Conservation (phyloP, 2,329 filamentous ascomycete genomes). For the Lithohypha guttulata region DNA sequence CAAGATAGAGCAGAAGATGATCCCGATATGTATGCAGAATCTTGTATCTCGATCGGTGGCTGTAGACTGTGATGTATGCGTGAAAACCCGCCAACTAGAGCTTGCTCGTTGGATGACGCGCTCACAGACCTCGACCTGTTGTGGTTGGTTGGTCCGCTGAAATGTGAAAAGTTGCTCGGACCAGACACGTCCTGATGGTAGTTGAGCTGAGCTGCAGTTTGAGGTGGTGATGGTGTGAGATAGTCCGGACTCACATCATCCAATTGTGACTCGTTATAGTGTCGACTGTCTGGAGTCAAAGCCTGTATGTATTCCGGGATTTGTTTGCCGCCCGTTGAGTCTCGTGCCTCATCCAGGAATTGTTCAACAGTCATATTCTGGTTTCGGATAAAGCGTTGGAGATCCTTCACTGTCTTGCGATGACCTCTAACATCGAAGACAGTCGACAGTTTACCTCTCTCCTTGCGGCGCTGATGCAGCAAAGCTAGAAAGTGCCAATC, state of each 20-base stretch:
- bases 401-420: constrained; percentile 17
- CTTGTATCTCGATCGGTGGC: neutral
- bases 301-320: constrained; percentile 16
- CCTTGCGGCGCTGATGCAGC: constrained; percentile 16
- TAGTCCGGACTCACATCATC: constrained; percentile 5
- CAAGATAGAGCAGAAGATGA: constrained; percentile 5
- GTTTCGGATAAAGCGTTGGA: constrained; percentile 22
- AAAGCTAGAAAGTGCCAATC: constrained; percentile 22
- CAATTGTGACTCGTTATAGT: neutral
- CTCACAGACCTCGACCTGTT: neutral
- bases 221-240: constrained; percentile 5
- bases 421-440: constrained; percentile 21
- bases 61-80: neutral
- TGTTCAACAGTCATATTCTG: constrained; percentile 21
- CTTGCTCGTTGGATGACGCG: neutral
- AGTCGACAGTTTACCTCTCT: constrained; percentile 16
- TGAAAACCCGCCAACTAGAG: neutral
- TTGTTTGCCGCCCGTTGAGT: constrained; percentile 11
- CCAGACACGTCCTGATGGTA: neutral
- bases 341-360: constrained; percentile 17
- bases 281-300: constrained; percentile 15
- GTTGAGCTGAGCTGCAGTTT: neutral
- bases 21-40: constrained; percentile 1
- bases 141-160: neutral
- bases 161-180: neutral